These are phyloP conservation scores for Yamadazyma insecticola DNA, from an alignment of 805 yeast species.

Conservation along the genomic window DNA sequence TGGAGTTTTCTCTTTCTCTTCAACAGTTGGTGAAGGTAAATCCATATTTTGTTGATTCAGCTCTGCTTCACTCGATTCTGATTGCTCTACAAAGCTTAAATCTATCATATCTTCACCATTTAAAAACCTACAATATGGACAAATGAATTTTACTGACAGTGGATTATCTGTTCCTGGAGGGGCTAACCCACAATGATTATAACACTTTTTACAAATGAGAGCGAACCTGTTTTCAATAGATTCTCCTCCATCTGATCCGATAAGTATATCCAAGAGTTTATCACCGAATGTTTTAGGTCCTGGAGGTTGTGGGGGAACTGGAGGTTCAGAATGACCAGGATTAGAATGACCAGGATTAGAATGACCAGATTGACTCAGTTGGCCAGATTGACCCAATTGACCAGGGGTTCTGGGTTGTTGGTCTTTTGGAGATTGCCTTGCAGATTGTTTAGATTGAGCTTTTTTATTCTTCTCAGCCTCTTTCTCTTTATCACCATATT, in stretches of 20 bases:
- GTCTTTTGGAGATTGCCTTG: not conserved
- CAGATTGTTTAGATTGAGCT: not conserved
- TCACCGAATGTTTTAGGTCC: conserved; percentile 28
- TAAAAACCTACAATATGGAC: conserved; percentile 60
- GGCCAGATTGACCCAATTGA: not conserved
- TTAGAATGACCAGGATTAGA: too few species aligned
- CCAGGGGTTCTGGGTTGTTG: not conserved
- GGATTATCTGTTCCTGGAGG: conserved; percentile 60
- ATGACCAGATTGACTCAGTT: too few species aligned
- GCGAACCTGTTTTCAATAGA: conserved; percentile 69
- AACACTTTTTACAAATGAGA: conserved; percentile 63
- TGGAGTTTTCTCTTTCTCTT: conserved; percentile 1
- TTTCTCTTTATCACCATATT: conserved; percentile 34
- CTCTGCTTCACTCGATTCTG: too few species aligned
- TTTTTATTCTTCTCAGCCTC: not conserved
- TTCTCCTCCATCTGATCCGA: conserved; percentile 55
- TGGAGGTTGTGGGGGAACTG: too few species aligned
- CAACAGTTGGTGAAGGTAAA: not conserved
- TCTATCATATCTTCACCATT: too few species aligned
- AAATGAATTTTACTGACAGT: conserved; percentile 45
- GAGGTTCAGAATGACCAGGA: too few species aligned
- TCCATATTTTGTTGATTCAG: not conserved
- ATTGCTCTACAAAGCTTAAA: too few species aligned
- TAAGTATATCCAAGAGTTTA: conserved; percentile 31
- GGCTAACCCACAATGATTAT: conserved; percentile 74